Evolutionary conservation across 2,329 filamentous ascomycete species (phyloP).

Genomic region (Diplocarpon mali): DNA sequence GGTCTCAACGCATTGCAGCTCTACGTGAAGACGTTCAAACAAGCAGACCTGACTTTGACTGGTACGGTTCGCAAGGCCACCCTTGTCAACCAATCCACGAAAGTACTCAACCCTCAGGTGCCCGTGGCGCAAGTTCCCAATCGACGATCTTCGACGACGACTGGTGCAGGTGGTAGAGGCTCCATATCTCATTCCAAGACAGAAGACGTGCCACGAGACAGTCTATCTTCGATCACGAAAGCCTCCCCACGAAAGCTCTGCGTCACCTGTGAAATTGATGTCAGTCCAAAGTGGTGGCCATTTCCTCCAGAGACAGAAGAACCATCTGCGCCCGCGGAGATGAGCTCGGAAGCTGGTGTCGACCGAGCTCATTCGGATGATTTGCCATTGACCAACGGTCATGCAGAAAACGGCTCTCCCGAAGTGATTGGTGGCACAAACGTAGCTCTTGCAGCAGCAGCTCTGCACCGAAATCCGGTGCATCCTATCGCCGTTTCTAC

Average conservation of each 20-base stretch:
- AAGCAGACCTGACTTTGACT: constrained; percentile 81
- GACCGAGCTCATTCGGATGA: constrained; percentile 7
- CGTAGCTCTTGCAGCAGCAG: constrained; percentile 26
- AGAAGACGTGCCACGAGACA: constrained; percentile 16
- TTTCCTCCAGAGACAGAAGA: constrained; percentile 11
- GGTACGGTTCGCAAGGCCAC: constrained; percentile 91
- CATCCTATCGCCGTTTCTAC: constrained; percentile 24
- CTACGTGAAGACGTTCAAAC: constrained; percentile 83
- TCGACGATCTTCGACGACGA: constrained; percentile 46
- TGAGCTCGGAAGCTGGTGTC: constrained; percentile 7
- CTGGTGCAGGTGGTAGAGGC: constrained; percentile 24
- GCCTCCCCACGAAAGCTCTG: constrained; percentile 39
- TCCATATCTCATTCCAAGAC: constrained; percentile 21
- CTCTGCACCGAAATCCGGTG: constrained; percentile 23
- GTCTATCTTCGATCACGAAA: neutral
- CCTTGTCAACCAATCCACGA: constrained; percentile 32
- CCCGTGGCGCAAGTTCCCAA: constrained; percentile 29
- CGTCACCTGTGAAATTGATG: constrained; percentile 55
- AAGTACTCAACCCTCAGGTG: constrained; percentile 17
- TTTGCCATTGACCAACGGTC: constrained; percentile 8
- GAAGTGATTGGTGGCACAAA: constrained; percentile 15
- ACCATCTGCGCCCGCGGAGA: neutral
- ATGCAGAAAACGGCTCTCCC: constrained; percentile 1
- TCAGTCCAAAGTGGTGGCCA: constrained; percentile 63
- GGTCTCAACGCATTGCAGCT: constrained; percentile 74